These are phyloP conservation scores for Penicillium sp. DNA, from an alignment of 2,329 filamentous ascomycete genomes.

Conservation along the genomic window DNA sequence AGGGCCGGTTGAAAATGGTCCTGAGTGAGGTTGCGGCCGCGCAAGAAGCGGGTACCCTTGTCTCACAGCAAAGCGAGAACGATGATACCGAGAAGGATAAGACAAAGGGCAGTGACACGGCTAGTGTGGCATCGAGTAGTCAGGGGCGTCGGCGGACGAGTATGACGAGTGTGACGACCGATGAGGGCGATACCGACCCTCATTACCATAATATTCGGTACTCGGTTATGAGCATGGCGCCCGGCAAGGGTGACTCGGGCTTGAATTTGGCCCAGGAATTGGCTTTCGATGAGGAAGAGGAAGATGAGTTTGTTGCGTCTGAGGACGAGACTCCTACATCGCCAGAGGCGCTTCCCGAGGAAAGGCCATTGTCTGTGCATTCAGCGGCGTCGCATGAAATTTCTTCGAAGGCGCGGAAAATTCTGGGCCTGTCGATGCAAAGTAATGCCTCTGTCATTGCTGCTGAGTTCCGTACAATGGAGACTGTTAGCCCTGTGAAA, in stretches of 20 bases:
- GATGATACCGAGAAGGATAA: constrained; percentile 67
- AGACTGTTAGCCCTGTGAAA: constrained; percentile 54
- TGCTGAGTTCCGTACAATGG: constrained; percentile 29
- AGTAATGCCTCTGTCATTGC: constrained; percentile 32
- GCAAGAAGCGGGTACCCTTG: constrained; percentile 40
- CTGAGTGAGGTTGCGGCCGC: constrained; percentile 73
- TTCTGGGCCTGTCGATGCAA: constrained; percentile 50
- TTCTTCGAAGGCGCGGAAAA: constrained; percentile 48
- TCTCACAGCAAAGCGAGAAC: constrained; percentile 56
- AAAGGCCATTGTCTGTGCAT: constrained; percentile 46
- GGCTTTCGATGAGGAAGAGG: constrained; percentile 79
- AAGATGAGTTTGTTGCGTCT: constrained; percentile 54
- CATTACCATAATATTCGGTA: constrained; percentile 66
- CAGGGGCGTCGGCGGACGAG: constrained; percentile 62
- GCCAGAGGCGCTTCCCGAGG: constrained; percentile 49
- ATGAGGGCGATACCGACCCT: constrained; percentile 53
- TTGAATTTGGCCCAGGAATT: constrained; percentile 89
- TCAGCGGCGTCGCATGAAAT: constrained; percentile 42
- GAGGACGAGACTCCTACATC: constrained; percentile 69
- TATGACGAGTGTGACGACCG: constrained; percentile 55
- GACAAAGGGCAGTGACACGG: constrained; percentile 65
- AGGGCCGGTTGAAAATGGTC: constrained; percentile 79
- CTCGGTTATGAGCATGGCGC: constrained; percentile 66
- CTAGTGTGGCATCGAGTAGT: constrained; percentile 74
- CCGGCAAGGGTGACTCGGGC: constrained; percentile 62